Percentiles rank a stretch among this genome's conserved stretches.
Evolutionary conservation across 129 eudicot species (phyloP).

Genomic region (Logfia minima): DNA sequence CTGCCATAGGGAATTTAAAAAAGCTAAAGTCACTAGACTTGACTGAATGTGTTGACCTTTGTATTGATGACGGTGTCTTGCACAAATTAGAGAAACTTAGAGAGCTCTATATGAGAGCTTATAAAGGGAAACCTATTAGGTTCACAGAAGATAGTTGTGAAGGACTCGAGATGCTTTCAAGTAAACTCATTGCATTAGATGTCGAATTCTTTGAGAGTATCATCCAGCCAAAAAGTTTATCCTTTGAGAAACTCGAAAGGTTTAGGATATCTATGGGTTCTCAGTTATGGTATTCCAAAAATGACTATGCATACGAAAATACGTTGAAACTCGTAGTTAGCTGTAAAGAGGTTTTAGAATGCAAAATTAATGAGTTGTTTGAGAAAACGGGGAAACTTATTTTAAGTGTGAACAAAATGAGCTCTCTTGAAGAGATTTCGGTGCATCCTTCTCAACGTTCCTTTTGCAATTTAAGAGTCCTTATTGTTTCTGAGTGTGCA

Average conservation of each 20-base stretch:
- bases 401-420: background rate
- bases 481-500: too few relatives aligned
- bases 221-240: background rate
- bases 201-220: background rate
- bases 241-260: background rate
- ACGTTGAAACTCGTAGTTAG: background rate
- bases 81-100: background rate
- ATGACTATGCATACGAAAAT: too few relatives aligned
- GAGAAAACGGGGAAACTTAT: background rate
- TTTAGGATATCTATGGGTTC: background rate
- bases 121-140: fast-evolving
- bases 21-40: background rate
- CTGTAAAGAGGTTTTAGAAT: background rate
- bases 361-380: background rate
- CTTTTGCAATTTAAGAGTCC: too few relatives aligned
- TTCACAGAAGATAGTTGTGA: background rate
- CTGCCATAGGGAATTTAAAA: background rate
- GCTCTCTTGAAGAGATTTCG: background rate
- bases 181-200: background rate
- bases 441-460: too few relatives aligned
- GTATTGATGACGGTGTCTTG: background rate
- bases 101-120: background rate
- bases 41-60: background rate
- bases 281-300: background rate
- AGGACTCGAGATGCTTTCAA: background rate